Evolutionary conservation across 305 asterid genomes (phyloP).

Genomic region (Caryopteris hybrid): DNA sequence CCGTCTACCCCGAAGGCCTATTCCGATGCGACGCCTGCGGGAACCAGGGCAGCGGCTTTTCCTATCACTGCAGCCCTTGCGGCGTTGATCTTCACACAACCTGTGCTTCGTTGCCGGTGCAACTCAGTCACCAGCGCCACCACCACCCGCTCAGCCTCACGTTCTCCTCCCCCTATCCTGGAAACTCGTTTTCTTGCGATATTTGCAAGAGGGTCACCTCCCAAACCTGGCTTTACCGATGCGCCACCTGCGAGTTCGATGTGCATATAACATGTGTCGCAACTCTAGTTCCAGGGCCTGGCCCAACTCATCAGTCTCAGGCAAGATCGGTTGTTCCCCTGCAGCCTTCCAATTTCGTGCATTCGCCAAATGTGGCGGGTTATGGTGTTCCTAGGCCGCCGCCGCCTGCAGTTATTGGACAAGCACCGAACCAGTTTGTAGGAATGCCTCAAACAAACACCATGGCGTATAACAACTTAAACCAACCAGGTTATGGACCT

Average conservation of each 20-base stretch:
- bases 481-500: slow-evolving; percentile 2
- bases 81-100: slow-evolving; percentile 41
- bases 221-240: slow-evolving; percentile 50
- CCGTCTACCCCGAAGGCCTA: slow-evolving; percentile 37
- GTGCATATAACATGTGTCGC: slow-evolving; percentile 37
- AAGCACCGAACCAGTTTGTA: not conserved
- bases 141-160: slow-evolving; percentile 31
- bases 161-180: slow-evolving; percentile 35
- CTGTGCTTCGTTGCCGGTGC: slow-evolving; percentile 35
- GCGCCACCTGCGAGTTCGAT: slow-evolving; percentile 45
- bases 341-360: not conserved
- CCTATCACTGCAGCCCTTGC: slow-evolving; percentile 45
- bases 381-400: not conserved
- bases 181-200: slow-evolving; percentile 38
- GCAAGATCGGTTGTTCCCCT: not conserved
- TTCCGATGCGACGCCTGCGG: slow-evolving; percentile 59
- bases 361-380: not conserved
- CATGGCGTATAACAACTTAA: not conserved
- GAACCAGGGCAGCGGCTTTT: slow-evolving; percentile 37
- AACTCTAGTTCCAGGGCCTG: not conserved
- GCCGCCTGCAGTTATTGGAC: not conserved
- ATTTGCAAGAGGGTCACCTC: slow-evolving; percentile 32
- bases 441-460: not conserved
- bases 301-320: not conserved
- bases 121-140: slow-evolving; percentile 29